phyloP scores from a whole-genome alignment of 108 stramenopile genomes.

The Stephanodiscus minutulus region DNA sequence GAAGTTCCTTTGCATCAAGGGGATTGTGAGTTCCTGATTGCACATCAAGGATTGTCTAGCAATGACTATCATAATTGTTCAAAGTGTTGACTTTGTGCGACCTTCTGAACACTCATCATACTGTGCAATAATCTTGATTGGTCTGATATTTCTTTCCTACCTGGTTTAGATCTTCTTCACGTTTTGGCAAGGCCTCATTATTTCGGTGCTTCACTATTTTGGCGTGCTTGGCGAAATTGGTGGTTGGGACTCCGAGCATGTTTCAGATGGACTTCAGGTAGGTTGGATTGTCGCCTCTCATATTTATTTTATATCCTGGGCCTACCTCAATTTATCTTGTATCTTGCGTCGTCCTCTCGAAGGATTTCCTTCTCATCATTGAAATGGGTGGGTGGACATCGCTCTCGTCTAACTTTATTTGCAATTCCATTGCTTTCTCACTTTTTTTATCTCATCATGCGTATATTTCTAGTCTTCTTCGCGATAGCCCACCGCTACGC shows the following conservation, averaged over 20 bases:
- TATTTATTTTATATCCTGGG: not conserved
- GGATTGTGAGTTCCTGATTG: constrained; percentile 35
- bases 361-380: constrained; percentile 21
- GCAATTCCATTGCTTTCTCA: constrained; percentile 33
- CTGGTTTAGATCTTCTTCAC: constrained; percentile 50
- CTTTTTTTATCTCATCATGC: too few species aligned
- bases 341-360: constrained; percentile 9
- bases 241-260: constrained; percentile 34
- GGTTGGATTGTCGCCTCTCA: not conserved
- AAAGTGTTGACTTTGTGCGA: not conserved
- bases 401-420: constrained; percentile 43
- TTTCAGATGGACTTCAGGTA: constrained; percentile 48
- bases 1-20: constrained; percentile 70
- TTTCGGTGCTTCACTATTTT: constrained; percentile 25
- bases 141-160: not conserved
- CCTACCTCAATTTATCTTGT: not conserved
- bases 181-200: constrained; percentile 60
- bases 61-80: not conserved
- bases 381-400: too few species aligned
- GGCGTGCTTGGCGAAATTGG: constrained; percentile 42
- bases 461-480: constrained; percentile 32
- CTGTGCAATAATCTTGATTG: not conserved
- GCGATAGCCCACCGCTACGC: constrained; percentile 56
- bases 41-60: too few species aligned
- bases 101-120: not conserved